Conservation (phyloP, 2,329 filamentous ascomycete species). For the Aspergillus texensis region DNA sequence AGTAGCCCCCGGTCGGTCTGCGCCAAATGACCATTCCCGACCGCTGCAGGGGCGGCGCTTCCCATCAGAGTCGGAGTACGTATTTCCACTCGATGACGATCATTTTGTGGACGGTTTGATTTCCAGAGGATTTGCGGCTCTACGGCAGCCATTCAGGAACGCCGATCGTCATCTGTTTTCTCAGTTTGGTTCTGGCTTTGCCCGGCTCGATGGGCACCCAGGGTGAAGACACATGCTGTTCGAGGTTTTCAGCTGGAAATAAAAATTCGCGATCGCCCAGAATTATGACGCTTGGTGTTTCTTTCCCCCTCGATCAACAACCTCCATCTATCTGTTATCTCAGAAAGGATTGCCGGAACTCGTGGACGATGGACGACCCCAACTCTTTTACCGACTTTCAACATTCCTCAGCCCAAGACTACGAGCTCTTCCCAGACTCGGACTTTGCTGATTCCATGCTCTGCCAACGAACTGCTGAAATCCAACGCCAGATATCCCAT, state of each 20-base stretch:
- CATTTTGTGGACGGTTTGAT: neutral
- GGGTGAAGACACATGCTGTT: neutral
- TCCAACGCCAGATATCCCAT: neutral
- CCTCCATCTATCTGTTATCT: neutral
- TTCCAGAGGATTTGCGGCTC: neutral
- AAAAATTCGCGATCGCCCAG: neutral
- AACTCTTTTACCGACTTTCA: neutral
- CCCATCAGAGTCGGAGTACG: neutral
- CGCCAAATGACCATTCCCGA: neutral
- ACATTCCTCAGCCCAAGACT: neutral
- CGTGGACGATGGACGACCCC: conserved; percentile 13
- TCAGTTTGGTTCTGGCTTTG: neutral
- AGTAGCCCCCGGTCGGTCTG: neutral
- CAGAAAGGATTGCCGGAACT: neutral
- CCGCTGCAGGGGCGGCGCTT: conserved; percentile 1
- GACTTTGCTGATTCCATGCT: neutral
- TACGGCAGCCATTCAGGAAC: neutral
- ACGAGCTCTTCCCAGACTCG: neutral
- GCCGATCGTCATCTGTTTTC: neutral
- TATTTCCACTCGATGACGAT: conserved; percentile 2
- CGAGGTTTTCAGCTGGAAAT: neutral
- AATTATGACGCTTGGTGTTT: neutral
- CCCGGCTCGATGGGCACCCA: neutral
- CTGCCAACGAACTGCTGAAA: neutral
- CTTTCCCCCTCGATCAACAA: neutral